Conservation (phyloP, 2,329 filamentous ascomycete species). For the Aspergillus puulaauensis region DNA sequence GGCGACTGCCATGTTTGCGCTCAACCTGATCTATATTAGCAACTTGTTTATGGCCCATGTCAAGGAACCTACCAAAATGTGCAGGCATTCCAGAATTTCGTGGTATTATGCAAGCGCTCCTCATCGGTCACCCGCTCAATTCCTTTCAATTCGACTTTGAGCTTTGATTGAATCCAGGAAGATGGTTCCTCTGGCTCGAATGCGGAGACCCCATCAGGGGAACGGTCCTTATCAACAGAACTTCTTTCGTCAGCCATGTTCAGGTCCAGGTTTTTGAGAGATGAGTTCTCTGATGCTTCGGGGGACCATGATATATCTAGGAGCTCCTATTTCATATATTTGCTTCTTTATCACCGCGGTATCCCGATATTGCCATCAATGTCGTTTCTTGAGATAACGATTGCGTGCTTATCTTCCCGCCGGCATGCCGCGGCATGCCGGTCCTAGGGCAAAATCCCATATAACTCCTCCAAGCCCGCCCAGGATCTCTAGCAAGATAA, state of each 20-base stretch:
- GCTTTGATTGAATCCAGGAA: slow-evolving; percentile 17
- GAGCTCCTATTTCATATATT: neutral
- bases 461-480: neutral
- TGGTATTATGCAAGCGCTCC: slow-evolving; percentile 21
- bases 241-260: slow-evolving; percentile 5
- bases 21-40: slow-evolving; percentile 26
- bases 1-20: slow-evolving; percentile 39
- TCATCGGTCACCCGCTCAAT: slow-evolving; percentile 25
- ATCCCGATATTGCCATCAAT: slow-evolving; percentile 17
- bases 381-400: slow-evolving; percentile 21
- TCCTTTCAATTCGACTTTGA: slow-evolving; percentile 23
- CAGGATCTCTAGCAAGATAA: neutral
- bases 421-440: slow-evolving; percentile 26
- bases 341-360: neutral
- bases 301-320: neutral
- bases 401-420: slow-evolving; percentile 19
- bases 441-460: slow-evolving; percentile 2
- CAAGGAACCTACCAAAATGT: slow-evolving; percentile 13
- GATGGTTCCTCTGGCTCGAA: neutral
- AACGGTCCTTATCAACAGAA: neutral
- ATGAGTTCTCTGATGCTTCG: neutral
- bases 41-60: neutral
- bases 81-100: slow-evolving; percentile 26
- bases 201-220: neutral
- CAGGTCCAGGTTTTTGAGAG: neutral